phyloP scores from a whole-genome alignment of 2,329 filamentous ascomycete genomes.

The Aspergillus chevalieri region DNA sequence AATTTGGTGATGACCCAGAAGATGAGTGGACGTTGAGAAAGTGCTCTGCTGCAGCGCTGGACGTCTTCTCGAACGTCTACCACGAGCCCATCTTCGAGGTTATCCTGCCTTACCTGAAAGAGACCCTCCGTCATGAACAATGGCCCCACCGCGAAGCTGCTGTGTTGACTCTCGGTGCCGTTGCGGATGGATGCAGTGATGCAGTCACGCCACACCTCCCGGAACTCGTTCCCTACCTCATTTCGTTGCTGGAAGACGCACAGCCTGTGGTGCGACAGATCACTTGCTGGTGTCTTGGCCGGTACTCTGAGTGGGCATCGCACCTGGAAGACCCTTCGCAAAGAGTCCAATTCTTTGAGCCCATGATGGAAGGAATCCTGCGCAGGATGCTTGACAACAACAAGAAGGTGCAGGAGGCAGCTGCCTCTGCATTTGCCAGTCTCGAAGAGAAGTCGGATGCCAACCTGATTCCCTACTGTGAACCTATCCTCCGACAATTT shows the following conservation, averaged over 20 bases:
- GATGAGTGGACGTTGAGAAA: constrained; percentile 94
- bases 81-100: constrained; percentile 80
- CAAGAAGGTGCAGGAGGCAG: constrained; percentile 96
- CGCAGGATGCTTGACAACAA: constrained; percentile 93
- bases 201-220: constrained; percentile 86
- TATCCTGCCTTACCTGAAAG: constrained; percentile 85
- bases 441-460: constrained; percentile 88
- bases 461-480: constrained; percentile 74
- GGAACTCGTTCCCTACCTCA: constrained; percentile 82
- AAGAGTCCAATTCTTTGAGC: constrained; percentile 76
- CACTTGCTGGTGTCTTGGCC: constrained; percentile 92
- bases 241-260: constrained; percentile 73
- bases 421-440: constrained; percentile 90
- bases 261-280: constrained; percentile 94
- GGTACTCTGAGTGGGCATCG: constrained; percentile 90
- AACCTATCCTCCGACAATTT: constrained; percentile 86
- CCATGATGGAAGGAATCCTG: constrained; percentile 94
- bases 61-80: constrained; percentile 90
- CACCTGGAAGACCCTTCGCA: constrained; percentile 61
- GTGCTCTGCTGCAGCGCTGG: constrained; percentile 90
- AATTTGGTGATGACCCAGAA: constrained; percentile 68
- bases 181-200: constrained; percentile 89
- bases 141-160: constrained; percentile 93
- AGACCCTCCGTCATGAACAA: constrained; percentile 78
- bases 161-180: constrained; percentile 86